Base-by-base conservation (phyloP, 768 basidiomycete species). In the Suillus spraguei region DNA sequence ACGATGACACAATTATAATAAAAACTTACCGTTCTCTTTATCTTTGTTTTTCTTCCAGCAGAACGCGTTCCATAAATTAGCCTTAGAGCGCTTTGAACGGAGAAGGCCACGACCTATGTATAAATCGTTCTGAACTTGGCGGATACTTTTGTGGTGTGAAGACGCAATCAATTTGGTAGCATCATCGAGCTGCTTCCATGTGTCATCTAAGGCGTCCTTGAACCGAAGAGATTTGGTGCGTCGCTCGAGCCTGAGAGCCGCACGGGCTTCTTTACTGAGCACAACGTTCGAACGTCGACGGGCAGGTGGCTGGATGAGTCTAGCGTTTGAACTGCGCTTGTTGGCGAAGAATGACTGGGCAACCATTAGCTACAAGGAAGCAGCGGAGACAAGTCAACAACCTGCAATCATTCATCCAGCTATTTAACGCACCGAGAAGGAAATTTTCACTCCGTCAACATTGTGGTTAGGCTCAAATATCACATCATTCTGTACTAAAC, bases 121-220 rank as follows among this genome's bases (percentile, higher is more conserved):
- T 22, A 65, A 41, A 41, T 65, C 28, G 20, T 52, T 28, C 36
- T 55, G 56, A 28, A 65, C 61, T 20, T 47, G 58, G 35, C n/a
- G 7, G 9, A 65, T 33, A 54, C 64, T 65, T 47, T 65, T 65
- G 35, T 60, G 54, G 41, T 65, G 42, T 16, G 42, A 32, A 16
- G 39, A 5, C 3, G 32, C 49, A 28, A 63, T 62, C 4, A 11
- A 46, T 50, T 52, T 54, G 20, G 50, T 63, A 41, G 58, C 32
- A 11, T 59, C 35, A 7, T 65, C 33, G 3, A 63, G 62, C 28
- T 63, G 61, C 46, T 56, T 53, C 62, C 58, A 63, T 16, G 64
- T 39, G n/a, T 49, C 22, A 17, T 65, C 32, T 16, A 65, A 41
- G 20, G 46, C 33, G 4, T 60, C 28, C 22, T 49, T 62, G 56